Conservation (phyloP, 371 early-diverging fungal species). For the Umbelopsis sp. region DNA sequence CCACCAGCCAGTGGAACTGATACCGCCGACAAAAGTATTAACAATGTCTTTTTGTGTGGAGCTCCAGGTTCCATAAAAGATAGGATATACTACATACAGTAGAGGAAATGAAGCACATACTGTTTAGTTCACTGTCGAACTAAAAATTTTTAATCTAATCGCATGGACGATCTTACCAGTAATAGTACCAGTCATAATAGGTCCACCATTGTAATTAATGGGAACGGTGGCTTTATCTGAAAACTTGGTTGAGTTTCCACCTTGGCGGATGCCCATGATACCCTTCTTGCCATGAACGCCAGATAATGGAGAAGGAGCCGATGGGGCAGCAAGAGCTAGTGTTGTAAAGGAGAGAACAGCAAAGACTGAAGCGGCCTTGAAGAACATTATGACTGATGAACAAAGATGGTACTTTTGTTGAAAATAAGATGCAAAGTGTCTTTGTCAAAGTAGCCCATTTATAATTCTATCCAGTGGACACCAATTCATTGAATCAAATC, state of each 20-base stretch:
- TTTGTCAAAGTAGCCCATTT: background rate
- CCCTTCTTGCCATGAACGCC: conserved; percentile 11
- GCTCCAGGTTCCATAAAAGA: conserved; percentile 31
- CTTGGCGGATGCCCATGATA: background rate
- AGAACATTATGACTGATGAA: background rate
- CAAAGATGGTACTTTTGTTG: background rate
- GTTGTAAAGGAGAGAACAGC: background rate
- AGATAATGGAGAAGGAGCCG: background rate
- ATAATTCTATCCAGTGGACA: background rate
- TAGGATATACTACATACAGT: conserved; percentile 7
- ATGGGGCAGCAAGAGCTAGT: conserved; percentile 1
- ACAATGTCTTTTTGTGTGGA: conserved; percentile 25
- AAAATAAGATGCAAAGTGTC: background rate
- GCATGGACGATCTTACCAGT: background rate
- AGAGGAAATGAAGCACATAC: no score
- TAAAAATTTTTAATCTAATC: no score
- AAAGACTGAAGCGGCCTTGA: background rate
- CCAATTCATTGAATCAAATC: background rate
- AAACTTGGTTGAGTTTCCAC: background rate
- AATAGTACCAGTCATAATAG: conserved; percentile 17
- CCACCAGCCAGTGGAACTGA: conserved; percentile 26
- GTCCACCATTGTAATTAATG: conserved; percentile 21
- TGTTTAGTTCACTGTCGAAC: no score
- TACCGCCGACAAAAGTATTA: conserved; percentile 22
- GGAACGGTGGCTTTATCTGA: background rate